These are phyloP conservation scores for Exophiala mesophila DNA, from an alignment of 2,329 filamentous ascomycete genomes.

Conservation along the genomic window DNA sequence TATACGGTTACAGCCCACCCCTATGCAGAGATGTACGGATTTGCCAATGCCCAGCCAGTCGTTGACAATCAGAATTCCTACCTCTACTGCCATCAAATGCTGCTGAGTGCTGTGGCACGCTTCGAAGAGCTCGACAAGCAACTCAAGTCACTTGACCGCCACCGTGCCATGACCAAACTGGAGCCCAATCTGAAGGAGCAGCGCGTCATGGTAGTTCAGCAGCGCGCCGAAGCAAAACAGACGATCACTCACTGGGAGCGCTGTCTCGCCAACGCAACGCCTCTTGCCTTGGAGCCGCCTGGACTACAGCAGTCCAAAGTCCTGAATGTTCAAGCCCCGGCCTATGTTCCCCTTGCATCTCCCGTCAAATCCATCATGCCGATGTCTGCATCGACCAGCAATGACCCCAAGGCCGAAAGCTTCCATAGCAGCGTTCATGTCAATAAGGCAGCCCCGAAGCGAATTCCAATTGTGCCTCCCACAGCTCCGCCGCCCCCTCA, in stretches of 20 bases:
- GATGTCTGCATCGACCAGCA: constrained; percentile 1
- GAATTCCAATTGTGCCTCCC: constrained; percentile 26
- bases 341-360: constrained; percentile 18
- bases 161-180: constrained; percentile 20
- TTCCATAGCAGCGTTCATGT: neutral
- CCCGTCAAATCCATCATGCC: neutral
- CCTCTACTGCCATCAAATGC: constrained; percentile 9
- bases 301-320: constrained; percentile 6
- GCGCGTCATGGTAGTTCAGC: constrained; percentile 19
- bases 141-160: constrained; percentile 25
- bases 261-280: constrained; percentile 8
- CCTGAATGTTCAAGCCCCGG: constrained; percentile 23
- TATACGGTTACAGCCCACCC: neutral
- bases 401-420: neutral
- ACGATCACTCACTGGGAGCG: constrained; percentile 16
- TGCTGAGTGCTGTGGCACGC: constrained; percentile 3
- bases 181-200: constrained; percentile 19
- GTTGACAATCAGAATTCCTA: neutral
- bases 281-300: constrained; percentile 3
- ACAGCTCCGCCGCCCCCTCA: constrained; percentile 9
- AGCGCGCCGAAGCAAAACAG: constrained; percentile 21
- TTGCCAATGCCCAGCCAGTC: neutral
- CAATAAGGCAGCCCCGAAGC: constrained; percentile 8
- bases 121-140: constrained; percentile 24
- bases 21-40: neutral